A percentile compares a stretch with the other conserved stretches of the same genome.
phyloP scores from a whole-genome alignment of 768 basidiomycete genomes.

The Naganishia vishniacii region DNA sequence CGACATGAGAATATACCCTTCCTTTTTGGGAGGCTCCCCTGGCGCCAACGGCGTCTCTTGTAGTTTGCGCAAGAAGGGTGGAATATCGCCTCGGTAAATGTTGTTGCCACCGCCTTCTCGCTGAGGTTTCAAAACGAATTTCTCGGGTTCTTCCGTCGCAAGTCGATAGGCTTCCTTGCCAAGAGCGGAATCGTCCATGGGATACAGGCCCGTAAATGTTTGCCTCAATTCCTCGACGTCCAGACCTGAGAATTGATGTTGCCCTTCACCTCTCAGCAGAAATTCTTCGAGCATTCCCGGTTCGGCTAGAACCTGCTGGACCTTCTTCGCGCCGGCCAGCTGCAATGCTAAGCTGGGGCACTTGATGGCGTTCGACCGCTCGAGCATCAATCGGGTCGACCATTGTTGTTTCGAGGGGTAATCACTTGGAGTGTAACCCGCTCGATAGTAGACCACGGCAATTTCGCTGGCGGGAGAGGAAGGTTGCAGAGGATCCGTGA shows the following conservation, averaged over 20 bases:
- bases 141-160: constrained; percentile 55
- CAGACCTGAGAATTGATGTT: constrained; percentile 20
- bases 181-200: constrained; percentile 53
- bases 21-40: constrained; percentile 54
- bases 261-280: constrained; percentile 48
- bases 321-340: constrained; percentile 92
- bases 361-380: constrained; percentile 79
- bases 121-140: constrained; percentile 88
- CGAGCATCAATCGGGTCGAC: constrained; percentile 67
- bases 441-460: constrained; percentile 82
- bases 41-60: constrained; percentile 39
- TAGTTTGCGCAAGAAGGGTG: constrained; percentile 64
- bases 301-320: constrained; percentile 78
- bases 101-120: constrained; percentile 98
- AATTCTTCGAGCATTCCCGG: constrained; percentile 70
- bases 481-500: constrained; percentile 47
- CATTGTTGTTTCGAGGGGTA: constrained; percentile 62
- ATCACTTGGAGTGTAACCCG: constrained; percentile 79
- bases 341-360: constrained; percentile 87
- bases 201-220: constrained; percentile 88
- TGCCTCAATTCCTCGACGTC: constrained; percentile 59
- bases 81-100: constrained; percentile 78
- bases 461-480: constrained; percentile 57
- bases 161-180: constrained; percentile 54
- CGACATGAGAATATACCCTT: constrained; percentile 94